Conservation (phyloP, 805 yeast genomes). For the Kodamaea nitidulidarum region DNA sequence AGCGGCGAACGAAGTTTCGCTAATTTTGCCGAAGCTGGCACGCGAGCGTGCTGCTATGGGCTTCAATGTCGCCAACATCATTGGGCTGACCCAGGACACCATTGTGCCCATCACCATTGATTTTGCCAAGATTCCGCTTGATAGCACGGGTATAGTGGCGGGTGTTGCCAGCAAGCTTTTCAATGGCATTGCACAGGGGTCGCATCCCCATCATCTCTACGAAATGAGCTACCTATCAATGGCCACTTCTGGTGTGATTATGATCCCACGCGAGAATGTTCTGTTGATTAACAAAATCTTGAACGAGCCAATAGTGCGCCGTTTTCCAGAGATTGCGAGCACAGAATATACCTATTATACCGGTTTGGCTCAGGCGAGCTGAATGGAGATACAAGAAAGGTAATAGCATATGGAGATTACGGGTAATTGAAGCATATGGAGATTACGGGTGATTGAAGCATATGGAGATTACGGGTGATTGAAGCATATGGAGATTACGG, state of each 20-base stretch:
- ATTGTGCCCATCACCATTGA: constrained; percentile 57
- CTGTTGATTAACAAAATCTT: constrained; percentile 25
- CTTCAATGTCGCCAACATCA: constrained; percentile 37
- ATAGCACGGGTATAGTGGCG: constrained; percentile 63
- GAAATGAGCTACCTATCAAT: constrained; percentile 60
- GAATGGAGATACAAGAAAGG: too few relatives aligned
- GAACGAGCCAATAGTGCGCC: constrained; percentile 1
- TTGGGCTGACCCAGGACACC: constrained; percentile 55
- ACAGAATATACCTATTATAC: too few relatives aligned
- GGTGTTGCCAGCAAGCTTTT: constrained; percentile 54
- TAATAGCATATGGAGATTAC: too few relatives aligned
- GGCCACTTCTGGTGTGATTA: constrained; percentile 55
- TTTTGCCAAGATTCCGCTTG: constrained; percentile 49
- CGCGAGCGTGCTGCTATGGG: constrained; percentile 34
- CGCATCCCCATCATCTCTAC: constrained; percentile 19
- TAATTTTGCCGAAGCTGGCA: constrained; percentile 43
- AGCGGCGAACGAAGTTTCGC: constrained; percentile 46
- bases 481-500: too few relatives aligned
- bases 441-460: too few relatives aligned
- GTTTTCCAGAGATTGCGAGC: too few relatives aligned
- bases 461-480: too few relatives aligned
- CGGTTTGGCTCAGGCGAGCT: too few relatives aligned
- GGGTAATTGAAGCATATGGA: too few relatives aligned
- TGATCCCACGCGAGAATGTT: constrained; percentile 52
- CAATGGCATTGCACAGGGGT: constrained; percentile 20